These are phyloP conservation scores for Syncephalastrum racemosum DNA, from an alignment of 371 early-diverging fungal genomes.

Conservation along the genomic window DNA sequence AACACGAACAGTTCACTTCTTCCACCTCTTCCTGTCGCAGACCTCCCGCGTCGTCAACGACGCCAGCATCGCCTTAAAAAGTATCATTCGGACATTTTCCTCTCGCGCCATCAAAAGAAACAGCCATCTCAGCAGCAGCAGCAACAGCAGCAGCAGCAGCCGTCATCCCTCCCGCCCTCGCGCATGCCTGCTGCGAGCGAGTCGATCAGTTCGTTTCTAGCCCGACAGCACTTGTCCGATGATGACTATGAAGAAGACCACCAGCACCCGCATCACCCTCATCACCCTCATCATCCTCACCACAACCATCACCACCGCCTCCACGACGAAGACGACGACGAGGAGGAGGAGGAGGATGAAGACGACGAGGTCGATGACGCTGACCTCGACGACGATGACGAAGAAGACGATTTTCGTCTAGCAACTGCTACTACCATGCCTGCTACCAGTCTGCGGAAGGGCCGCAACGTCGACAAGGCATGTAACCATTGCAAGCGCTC, in stretches of 20 bases:
- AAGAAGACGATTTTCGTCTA: not conserved
- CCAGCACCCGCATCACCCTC: not conserved
- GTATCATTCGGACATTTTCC: slow-evolving; percentile 12
- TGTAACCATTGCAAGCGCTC: slow-evolving; percentile 53
- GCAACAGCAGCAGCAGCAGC: slow-evolving; percentile 2
- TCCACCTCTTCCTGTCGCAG: too few species aligned
- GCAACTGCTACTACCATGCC: not conserved
- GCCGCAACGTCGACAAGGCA: slow-evolving; percentile 46
- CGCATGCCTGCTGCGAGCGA: not conserved
- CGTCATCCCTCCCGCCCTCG: not conserved
- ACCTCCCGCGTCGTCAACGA: too few species aligned
- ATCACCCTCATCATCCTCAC: not conserved
- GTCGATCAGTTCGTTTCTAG: slow-evolving; percentile 16
- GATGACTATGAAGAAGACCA: slow-evolving; percentile 12
- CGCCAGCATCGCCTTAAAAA: slow-evolving; percentile 6
- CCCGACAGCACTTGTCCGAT: slow-evolving; percentile 17
- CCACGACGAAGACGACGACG: slow-evolving; percentile 5
- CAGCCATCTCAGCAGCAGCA: not conserved
- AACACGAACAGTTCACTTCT: too few species aligned
- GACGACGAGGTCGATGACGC: slow-evolving; percentile 9
- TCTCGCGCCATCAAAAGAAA: slow-evolving; percentile 1
- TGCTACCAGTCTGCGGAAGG: slow-evolving; percentile 20
- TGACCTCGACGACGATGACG: slow-evolving; percentile 3
- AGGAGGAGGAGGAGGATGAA: slow-evolving; percentile 17
- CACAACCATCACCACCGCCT: not conserved